Base-by-base conservation (phyloP, 306 rosid genomes). In the Prinsepia uniflora region DNA sequence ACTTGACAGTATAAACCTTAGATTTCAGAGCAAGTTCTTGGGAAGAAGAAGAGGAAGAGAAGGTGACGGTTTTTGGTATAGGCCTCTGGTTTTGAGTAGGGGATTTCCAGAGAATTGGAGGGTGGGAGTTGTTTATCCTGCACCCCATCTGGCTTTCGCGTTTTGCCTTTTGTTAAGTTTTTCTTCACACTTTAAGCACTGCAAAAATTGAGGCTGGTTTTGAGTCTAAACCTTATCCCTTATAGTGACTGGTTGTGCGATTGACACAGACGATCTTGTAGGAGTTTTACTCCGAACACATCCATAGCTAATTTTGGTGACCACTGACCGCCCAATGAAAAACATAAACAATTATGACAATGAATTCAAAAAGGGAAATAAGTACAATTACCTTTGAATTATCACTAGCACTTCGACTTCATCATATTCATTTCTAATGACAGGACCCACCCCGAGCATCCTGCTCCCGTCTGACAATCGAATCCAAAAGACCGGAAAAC, bases 171-270 rank as follows among this genome's bases (percentile, higher is more conserved):
- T 54, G 24, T 6, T 17, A 10, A 0, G 17, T 7, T 17, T 11
- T 22, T 19, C 17, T 71, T 70, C 24, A 41, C n/a, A 15, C 22
- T 19, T 39, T 70, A 54, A 41, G 61, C 44, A 7, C 2, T 9
- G 60, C 70, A 71, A 77, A 77, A 68, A 49, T 58, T 72, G 90
- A 50, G 86, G 85, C 78, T 76, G 65, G 66, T 60, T 58, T 63
- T 49, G 80, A 65, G 78, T 72, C 49, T 45, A 65, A 68, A 70
- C 80, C 96, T 91, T 79, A 85, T 85, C 91, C 72, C 73, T 45
- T 44, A 41, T 52, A 48, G 55, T 70, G 45, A 50, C 57, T 79
- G 65, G 36, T 52, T 52, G 39, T 61, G 70, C 75, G 68, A 7
- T 40, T 52, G 63, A 63, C 75, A 78, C 80, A 41, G 46, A 19